Conservation (phyloP, 2,329 filamentous ascomycete species). For the Drechslerella stenobrocha region DNA sequence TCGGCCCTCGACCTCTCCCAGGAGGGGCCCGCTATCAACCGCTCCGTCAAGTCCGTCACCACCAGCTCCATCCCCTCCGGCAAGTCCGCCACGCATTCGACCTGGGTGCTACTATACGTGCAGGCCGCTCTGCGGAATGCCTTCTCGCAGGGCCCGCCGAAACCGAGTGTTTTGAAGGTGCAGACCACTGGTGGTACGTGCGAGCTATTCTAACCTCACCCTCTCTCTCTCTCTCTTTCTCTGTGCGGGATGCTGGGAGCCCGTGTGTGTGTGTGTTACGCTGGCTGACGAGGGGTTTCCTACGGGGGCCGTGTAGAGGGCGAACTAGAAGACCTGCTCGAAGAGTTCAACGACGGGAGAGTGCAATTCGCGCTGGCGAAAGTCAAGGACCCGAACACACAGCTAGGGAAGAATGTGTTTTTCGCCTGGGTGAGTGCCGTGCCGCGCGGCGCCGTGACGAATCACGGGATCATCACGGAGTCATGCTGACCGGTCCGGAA, state of each 20-base stretch:
- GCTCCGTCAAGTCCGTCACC: slow-evolving; percentile 68
- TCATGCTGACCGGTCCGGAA: slow-evolving; percentile 24
- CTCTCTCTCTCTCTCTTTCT: too few relatives aligned
- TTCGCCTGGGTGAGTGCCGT: slow-evolving; percentile 75
- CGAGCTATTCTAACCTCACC: slow-evolving; percentile 7
- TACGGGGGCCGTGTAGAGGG: slow-evolving; percentile 66
- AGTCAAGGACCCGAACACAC: slow-evolving; percentile 90
- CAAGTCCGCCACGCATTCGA: slow-evolving; percentile 77
- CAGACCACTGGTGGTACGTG: slow-evolving; percentile 79
- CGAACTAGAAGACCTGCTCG: slow-evolving; percentile 83
- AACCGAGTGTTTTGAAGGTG: slow-evolving; percentile 94
- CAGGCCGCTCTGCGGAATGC: slow-evolving; percentile 88
- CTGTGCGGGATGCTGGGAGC: too few relatives aligned
- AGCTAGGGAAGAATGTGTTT: slow-evolving; percentile 85
- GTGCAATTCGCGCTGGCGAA: slow-evolving; percentile 97
- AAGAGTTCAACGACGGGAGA: slow-evolving; percentile 94
- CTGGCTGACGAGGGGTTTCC: slow-evolving; percentile 7
- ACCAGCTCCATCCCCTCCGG: slow-evolving; percentile 64
- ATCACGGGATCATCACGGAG: slow-evolving; percentile 9
- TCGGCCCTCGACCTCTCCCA: slow-evolving; percentile 66
- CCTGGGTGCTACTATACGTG: slow-evolving; percentile 94
- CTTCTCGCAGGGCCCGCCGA: slow-evolving; percentile 79
- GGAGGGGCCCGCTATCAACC: slow-evolving; percentile 62
- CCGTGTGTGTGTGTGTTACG: too few relatives aligned
- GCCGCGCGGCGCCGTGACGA: neutral